Conservation (phyloP, 2,329 filamentous ascomycete genomes). For the Aulographum hederae region DNA sequence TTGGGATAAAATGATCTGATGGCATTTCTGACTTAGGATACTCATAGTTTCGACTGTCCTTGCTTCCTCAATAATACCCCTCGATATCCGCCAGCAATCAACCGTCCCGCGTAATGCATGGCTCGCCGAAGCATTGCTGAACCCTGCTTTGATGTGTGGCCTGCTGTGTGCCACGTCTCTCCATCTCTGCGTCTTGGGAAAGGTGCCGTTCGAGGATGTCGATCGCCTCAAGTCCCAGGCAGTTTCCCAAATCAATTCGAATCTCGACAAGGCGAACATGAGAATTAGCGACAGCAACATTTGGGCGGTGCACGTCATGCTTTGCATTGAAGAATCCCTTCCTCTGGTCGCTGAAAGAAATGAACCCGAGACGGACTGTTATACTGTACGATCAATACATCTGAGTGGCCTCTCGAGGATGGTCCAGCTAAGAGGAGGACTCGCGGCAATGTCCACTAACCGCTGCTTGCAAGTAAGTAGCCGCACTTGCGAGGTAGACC, state of each 20-base stretch:
- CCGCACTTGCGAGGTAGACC: no score
- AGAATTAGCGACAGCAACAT: slow-evolving; percentile 18
- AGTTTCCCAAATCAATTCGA: slow-evolving; percentile 15
- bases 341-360: slow-evolving; percentile 5
- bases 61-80: neutral
- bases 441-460: slow-evolving; percentile 15
- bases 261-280: slow-evolving; percentile 12
- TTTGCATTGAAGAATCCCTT: slow-evolving; percentile 17
- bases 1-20: no score
- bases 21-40: no score
- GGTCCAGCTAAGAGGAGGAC: slow-evolving; percentile 16
- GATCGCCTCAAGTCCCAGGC: slow-evolving; percentile 16
- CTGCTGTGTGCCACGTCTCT: slow-evolving; percentile 16
- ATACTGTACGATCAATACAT: no score
- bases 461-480: slow-evolving; percentile 19
- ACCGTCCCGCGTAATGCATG: slow-evolving; percentile 6
- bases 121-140: slow-evolving; percentile 16
- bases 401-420: slow-evolving; percentile 15
- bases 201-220: slow-evolving; percentile 13
- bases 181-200: slow-evolving; percentile 15
- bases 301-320: slow-evolving; percentile 18
- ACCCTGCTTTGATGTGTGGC: slow-evolving; percentile 19
- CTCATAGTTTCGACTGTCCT: neutral
- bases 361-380: slow-evolving; percentile 13
- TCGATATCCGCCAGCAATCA: neutral